Evolutionary conservation across 2,329 filamentous ascomycete species (phyloP).

Genomic region (Plenodomus tracheiphilus): DNA sequence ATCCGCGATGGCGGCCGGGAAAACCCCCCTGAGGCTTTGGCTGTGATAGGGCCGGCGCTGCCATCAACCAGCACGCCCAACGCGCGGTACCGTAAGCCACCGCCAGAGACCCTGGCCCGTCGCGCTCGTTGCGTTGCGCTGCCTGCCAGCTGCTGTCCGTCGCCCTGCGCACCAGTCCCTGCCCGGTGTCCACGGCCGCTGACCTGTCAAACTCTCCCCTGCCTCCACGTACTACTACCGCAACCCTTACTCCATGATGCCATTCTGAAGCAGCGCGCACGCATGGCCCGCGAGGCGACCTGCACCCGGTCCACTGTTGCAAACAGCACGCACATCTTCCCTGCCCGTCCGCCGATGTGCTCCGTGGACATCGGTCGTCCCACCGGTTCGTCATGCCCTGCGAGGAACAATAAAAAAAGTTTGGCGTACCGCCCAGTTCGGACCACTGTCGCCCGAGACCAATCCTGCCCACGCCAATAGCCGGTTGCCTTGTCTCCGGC

Average conservation of each 20-base stretch:
- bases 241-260: slow-evolving; percentile 2
- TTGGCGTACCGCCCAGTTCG: not conserved
- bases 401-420: not conserved
- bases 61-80: not conserved
- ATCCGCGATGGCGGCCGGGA: slow-evolving; percentile 26
- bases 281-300: not conserved
- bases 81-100: not conserved
- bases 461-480: not conserved
- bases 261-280: not conserved
- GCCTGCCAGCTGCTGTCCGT: slow-evolving; percentile 13
- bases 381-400: not conserved
- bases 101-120: slow-evolving; percentile 5
- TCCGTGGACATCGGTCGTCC: not conserved
- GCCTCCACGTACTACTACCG: slow-evolving; percentile 6
- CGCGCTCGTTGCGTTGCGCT: slow-evolving; percentile 11
- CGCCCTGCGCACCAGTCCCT: slow-evolving; percentile 11
- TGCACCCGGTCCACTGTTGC: not conserved
- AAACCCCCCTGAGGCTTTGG: slow-evolving; percentile 19
- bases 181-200: slow-evolving; percentile 4
- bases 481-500: not conserved
- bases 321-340: not conserved
- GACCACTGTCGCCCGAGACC: not conserved
- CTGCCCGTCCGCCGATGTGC: not conserved
- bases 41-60: not conserved
- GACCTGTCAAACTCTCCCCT: slow-evolving; percentile 4